Percentiles rank a stretch among this genome's conserved stretches.
Conservation (phyloP, 495 filamentous ascomycete species). For the Penicillium crystallinum region DNA sequence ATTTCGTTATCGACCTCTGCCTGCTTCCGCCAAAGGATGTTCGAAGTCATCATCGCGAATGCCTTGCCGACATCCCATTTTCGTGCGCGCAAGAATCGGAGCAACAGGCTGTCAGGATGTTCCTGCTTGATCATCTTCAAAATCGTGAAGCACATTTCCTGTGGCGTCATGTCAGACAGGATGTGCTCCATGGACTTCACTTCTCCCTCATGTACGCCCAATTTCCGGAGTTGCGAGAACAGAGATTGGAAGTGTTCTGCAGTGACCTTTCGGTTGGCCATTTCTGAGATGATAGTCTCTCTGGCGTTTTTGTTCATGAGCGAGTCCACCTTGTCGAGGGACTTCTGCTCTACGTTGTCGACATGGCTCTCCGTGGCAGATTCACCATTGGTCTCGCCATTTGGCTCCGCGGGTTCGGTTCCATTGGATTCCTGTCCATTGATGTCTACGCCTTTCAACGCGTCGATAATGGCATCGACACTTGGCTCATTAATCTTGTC, state of each 20-base stretch:
- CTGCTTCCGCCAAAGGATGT: constrained; percentile 79
- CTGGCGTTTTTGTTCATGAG: constrained; percentile 14
- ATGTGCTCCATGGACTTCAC: constrained; percentile 20
- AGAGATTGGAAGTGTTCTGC: constrained; percentile 12
- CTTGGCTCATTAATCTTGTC: constrained; percentile 17
- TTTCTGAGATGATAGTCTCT: constrained; percentile 9
- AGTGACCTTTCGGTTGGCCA: constrained; percentile 14
- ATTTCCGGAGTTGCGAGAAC: constrained; percentile 14
- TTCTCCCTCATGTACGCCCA: constrained; percentile 18
- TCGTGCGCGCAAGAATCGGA: constrained; percentile 78
- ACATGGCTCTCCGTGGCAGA: neutral
- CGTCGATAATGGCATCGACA: constrained; percentile 15
- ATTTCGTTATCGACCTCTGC: constrained; percentile 77
- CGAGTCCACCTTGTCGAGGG: constrained; percentile 17
- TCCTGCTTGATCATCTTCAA: constrained; percentile 28
- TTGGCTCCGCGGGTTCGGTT: neutral
- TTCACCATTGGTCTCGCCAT: neutral
- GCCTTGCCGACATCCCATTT: constrained; percentile 91
- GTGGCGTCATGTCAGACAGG: constrained; percentile 17
- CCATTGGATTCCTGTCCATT: neutral
- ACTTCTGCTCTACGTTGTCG: constrained; percentile 7
- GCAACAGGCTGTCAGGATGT: constrained; percentile 75
- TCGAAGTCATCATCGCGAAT: constrained; percentile 80
- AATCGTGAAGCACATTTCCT: constrained; percentile 23
- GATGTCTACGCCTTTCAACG: constrained; percentile 8